These are phyloP conservation scores for Heliosperma pusillum DNA, from an alignment of 148 eudicot species.

Conservation along the genomic window DNA sequence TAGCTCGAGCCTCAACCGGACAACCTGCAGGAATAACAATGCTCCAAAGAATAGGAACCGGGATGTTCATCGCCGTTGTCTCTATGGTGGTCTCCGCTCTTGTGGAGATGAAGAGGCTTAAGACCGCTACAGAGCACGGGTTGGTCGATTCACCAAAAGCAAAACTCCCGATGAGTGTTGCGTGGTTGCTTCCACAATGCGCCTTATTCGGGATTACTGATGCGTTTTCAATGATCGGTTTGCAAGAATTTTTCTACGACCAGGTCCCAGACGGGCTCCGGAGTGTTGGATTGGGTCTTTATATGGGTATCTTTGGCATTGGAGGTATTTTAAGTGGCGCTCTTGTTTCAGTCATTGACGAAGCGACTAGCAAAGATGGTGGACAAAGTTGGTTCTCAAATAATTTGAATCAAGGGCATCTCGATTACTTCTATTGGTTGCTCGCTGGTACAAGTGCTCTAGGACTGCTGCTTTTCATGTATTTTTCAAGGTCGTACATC, in stretches of 20 bases:
- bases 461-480: conserved; percentile 23
- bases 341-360: conserved; percentile 40
- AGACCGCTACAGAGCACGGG: conserved; percentile 35
- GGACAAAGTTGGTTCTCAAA: conserved; percentile 44
- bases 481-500: conserved; percentile 28
- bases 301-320: conserved; percentile 46
- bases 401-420: conserved; percentile 48
- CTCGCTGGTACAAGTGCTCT: conserved; percentile 30
- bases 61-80: conserved; percentile 36
- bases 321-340: conserved; percentile 58
- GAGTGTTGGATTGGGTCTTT: conserved; percentile 52
- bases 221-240: conserved; percentile 48
- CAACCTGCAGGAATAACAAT: conserved; percentile 52
- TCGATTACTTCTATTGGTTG: conserved; percentile 50
- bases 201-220: conserved; percentile 37
- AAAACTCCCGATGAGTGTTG: conserved; percentile 48
- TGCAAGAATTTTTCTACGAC: conserved; percentile 68
- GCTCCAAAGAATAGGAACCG: conserved; percentile 61
- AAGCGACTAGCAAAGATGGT: conserved; percentile 30
- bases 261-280: conserved; percentile 49
- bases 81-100: conserved; percentile 46
- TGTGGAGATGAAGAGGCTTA: conserved; percentile 38
- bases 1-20: conserved; percentile 35
- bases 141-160: conserved; percentile 39
- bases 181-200: conserved; percentile 67